Conservation (phyloP, 2,329 filamentous ascomycete species). For the Aspergillus pseudotamarii region DNA sequence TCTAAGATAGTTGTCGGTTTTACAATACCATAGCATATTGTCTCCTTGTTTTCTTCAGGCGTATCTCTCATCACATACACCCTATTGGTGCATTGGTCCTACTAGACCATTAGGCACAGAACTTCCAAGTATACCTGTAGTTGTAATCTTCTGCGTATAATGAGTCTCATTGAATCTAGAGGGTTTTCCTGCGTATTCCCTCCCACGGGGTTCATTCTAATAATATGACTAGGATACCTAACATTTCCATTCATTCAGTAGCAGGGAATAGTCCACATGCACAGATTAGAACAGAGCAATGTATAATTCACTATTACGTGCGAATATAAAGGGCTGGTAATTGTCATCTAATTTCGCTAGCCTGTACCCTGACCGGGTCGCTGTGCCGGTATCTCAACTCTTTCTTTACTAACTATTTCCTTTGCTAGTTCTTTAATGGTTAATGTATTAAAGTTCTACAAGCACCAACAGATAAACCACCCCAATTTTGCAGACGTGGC, state of each 20-base stretch:
- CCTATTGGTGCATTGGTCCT: not conserved
- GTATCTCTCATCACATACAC: no score
- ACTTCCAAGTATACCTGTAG: no score
- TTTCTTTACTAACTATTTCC: no score
- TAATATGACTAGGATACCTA: not conserved
- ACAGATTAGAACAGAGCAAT: accelerated
- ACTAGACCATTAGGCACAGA: not conserved
- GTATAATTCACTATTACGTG: not conserved
- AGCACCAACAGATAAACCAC: no score
- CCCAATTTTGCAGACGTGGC: no score
- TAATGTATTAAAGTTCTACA: no score
- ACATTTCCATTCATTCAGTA: not conserved
- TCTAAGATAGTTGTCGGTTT: no score
- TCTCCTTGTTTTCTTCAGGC: not conserved
- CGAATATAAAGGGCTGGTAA: not conserved
- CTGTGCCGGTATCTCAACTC: no score
- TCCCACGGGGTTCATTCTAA: not conserved
- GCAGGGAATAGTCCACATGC: not conserved
- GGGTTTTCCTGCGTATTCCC: not conserved
- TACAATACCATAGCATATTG: not conserved
- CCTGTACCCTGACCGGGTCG: no score
- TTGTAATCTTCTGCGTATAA: not conserved
- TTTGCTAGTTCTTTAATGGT: no score
- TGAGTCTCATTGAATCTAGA: not conserved
- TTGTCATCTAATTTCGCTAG: not conserved